Conservation (phyloP, 768 basidiomycete genomes). For the Tulasnella sp. region DNA sequence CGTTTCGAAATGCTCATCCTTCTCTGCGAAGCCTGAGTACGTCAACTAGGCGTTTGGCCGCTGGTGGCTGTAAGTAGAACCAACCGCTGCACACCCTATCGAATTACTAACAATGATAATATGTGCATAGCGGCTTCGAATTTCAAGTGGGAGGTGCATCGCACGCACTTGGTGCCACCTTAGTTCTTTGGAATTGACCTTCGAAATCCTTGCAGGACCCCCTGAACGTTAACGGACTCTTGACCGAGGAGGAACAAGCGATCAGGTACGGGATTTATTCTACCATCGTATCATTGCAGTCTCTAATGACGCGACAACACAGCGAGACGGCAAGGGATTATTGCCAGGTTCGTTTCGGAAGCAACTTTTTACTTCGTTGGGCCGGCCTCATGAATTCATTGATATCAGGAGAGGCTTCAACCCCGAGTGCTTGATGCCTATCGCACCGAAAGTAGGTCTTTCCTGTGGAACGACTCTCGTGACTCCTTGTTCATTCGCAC, state of each 20-base stretch:
- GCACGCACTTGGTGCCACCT: too few species aligned
- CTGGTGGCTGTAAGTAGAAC: neutral
- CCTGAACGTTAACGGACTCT: conserved; percentile 65
- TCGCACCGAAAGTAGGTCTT: conserved; percentile 70
- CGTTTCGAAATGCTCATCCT: neutral
- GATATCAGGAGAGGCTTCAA: conserved; percentile 63
- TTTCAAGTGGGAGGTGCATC: conserved; percentile 38
- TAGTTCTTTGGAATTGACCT: neutral
- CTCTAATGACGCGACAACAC: conserved; percentile 23
- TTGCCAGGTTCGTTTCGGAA: conserved; percentile 56
- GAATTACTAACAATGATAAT: neutral
- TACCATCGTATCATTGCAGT: neutral
- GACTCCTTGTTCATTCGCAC: neutral
- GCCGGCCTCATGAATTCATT: neutral
- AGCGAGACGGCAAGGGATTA: conserved; percentile 78
- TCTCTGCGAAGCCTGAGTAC: neutral
- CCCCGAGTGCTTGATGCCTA: conserved; percentile 89
- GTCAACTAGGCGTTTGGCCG: neutral
- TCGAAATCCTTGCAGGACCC: conserved; percentile 58
- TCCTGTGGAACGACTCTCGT: neutral
- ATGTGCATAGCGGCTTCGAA: conserved; percentile 32
- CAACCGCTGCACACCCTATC: neutral
- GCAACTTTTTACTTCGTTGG: neutral
- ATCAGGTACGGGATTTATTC: conserved; percentile 56
- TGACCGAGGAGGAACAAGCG: conserved; percentile 86